phyloP scores from a whole-genome alignment of 2,329 filamentous ascomycete genomes.

The Sporothrix brasiliensis region DNA sequence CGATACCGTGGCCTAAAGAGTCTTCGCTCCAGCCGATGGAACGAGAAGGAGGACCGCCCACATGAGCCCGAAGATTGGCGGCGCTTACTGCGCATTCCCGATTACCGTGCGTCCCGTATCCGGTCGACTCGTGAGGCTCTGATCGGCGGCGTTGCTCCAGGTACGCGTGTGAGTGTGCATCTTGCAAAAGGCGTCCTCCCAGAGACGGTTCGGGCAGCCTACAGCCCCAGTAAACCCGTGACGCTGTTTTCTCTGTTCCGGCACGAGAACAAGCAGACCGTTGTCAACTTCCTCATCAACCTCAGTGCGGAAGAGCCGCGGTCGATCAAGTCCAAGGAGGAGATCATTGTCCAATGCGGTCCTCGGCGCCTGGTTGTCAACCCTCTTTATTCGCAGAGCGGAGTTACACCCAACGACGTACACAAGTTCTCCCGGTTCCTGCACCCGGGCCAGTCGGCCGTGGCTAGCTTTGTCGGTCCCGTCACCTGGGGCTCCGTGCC shows the following conservation, averaged over 20 bases:
- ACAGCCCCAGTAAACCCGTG: conserved; percentile 62
- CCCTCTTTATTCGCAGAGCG: conserved; percentile 85
- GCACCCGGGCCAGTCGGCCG: conserved; percentile 84
- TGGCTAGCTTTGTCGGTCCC: conserved; percentile 87
- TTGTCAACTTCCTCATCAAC: conserved; percentile 86
- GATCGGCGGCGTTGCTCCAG: conserved; percentile 82
- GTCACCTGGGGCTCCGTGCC: conserved; percentile 93
- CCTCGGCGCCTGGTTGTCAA: conserved; percentile 84
- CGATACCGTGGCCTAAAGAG: conserved; percentile 93
- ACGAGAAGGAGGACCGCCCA: conserved; percentile 81
- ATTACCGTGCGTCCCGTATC: conserved; percentile 84
- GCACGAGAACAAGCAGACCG: conserved; percentile 93
- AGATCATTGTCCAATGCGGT: conserved; percentile 88
- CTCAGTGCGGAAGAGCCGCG: conserved; percentile 74
- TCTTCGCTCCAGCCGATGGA: conserved; percentile 83
- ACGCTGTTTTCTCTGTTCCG: conserved; percentile 84
- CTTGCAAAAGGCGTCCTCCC: conserved; percentile 49
- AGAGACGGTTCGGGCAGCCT: conserved; percentile 49
- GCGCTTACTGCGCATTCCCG: conserved; percentile 79
- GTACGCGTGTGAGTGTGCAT: conserved; percentile 80
- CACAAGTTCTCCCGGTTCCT: conserved; percentile 95
- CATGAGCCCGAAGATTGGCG: conserved; percentile 90
- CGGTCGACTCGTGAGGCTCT: conserved; percentile 78
- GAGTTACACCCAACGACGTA: conserved; percentile 91
- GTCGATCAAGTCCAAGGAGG: conserved; percentile 87